These are phyloP conservation scores for Candida anutae DNA, from an alignment of 1,139 yeast species.

Conservation along the genomic window DNA sequence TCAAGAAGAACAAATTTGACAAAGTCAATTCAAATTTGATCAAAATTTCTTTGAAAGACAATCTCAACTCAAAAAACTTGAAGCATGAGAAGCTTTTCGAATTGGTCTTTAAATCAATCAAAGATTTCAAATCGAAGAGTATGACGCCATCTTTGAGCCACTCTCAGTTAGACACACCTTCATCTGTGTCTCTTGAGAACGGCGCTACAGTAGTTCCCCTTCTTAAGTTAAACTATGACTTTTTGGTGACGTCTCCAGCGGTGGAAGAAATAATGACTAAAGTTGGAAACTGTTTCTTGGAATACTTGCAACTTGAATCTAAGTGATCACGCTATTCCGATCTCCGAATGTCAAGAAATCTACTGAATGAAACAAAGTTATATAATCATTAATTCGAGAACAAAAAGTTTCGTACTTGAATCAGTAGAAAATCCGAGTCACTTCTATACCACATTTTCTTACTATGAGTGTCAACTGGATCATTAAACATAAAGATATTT, in stretches of 20 bases:
- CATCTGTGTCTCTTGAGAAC: slow-evolving; percentile 6
- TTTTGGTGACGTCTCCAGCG: slow-evolving; percentile 17
- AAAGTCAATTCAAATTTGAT: slow-evolving; percentile 13
- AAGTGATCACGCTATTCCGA: no score
- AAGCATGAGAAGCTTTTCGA: slow-evolving; percentile 37
- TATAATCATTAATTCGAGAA: no score
- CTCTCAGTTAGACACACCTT: slow-evolving; percentile 8
- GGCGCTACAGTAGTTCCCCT: slow-evolving; percentile 6
- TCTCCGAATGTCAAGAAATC: no score
- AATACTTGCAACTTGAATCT: slow-evolving; percentile 4
- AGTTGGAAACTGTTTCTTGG: slow-evolving; percentile 6
- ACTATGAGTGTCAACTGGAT: no score
- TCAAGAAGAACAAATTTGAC: slow-evolving; percentile 29
- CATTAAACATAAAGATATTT: neutral
- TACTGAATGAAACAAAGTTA: slow-evolving; percentile 1
- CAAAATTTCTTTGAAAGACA: slow-evolving; percentile 30
- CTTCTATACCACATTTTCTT: no score
- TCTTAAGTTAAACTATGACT: slow-evolving; percentile 35
- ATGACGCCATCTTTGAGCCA: neutral
- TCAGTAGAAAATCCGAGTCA: no score
- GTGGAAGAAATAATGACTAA: slow-evolving; percentile 11
- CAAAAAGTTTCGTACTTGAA: no score
- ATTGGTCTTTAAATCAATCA: slow-evolving; percentile 27
- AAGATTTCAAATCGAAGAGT: slow-evolving; percentile 15
- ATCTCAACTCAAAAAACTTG: slow-evolving; percentile 29